Evolutionary conservation across 306 rosid species (phyloP).

Genomic region (Cicer bijugum): DNA sequence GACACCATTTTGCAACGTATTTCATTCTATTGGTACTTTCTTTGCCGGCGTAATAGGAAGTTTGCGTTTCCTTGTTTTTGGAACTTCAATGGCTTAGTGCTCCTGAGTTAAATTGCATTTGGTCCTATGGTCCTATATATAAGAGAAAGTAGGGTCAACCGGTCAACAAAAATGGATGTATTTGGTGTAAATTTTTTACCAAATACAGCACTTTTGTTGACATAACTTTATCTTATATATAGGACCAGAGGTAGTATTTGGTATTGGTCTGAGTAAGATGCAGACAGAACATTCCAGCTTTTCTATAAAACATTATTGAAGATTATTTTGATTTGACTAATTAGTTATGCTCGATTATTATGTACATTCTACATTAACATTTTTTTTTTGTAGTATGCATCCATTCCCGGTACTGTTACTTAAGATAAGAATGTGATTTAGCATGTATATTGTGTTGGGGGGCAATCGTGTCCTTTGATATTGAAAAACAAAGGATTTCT

Average conservation of each 20-base stretch:
- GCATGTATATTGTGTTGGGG: conserved; percentile 4
- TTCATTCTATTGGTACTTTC: conserved; percentile 23
- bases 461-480: conserved; percentile 7
- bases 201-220: too few relatives aligned
- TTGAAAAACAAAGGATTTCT: conserved; percentile 22
- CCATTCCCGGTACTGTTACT: not conserved
- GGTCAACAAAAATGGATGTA: too few relatives aligned
- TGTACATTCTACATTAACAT: conserved; percentile 16
- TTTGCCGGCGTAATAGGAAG: conserved; percentile 19
- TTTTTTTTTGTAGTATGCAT: conserved; percentile 15
- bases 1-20: conserved; percentile 23
- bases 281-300: conserved; percentile 6
- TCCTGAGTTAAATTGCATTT: conserved; percentile 24
- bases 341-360: conserved; percentile 29
- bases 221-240: too few relatives aligned
- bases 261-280: conserved; percentile 31
- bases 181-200: too few relatives aligned
- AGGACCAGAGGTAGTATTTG: not conserved
- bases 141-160: too few relatives aligned
- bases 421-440: conserved; percentile 16
- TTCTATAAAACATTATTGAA: conserved; percentile 29
- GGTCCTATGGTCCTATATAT: not conserved
- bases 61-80: conserved; percentile 12
- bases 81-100: conserved; percentile 4
- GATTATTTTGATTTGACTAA: conserved; percentile 26